phyloP scores from a whole-genome alignment of 108 stramenopile species.

The Cyclotella sp. region DNA sequence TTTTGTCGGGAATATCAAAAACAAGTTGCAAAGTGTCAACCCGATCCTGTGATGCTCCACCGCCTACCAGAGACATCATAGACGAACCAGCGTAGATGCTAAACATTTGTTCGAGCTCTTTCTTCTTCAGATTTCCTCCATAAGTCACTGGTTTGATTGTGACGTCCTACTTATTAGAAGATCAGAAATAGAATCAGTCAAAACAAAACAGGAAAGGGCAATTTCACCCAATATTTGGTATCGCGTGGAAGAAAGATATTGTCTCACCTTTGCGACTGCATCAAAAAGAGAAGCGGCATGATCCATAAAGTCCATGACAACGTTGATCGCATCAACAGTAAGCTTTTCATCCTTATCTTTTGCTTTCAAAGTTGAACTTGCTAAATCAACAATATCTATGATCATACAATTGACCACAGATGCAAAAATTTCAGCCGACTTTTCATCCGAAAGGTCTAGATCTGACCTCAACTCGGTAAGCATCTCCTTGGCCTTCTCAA shows the following conservation, averaged over 20 bases:
- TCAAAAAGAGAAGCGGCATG: constrained; percentile 84
- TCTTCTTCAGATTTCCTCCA: constrained; percentile 74
- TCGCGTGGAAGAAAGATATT: not conserved
- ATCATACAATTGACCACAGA: constrained; percentile 91
- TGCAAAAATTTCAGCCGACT: constrained; percentile 85
- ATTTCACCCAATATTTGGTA: not conserved
- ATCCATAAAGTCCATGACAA: constrained; percentile 90
- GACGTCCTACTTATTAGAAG: constrained; percentile 40
- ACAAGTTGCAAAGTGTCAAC: constrained; percentile 77
- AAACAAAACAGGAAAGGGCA: not conserved
- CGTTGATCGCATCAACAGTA: constrained; percentile 73
- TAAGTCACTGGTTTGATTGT: constrained; percentile 87
- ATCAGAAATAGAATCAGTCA: not conserved
- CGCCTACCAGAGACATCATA: constrained; percentile 64
- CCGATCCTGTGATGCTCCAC: constrained; percentile 52
- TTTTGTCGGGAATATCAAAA: constrained; percentile 79
- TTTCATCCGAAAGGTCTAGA: constrained; percentile 64
- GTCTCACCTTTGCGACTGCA: constrained; percentile 71
- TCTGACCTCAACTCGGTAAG: constrained; percentile 51
- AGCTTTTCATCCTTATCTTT: constrained; percentile 71
- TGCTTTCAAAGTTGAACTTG: constrained; percentile 76
- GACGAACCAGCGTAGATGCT: constrained; percentile 74
- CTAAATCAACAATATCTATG: constrained; percentile 88
- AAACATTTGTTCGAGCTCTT: constrained; percentile 86
- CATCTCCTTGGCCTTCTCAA: constrained; percentile 66